Base-by-base conservation (phyloP, 2,329 filamentous ascomycete species). In the Ophiostoma sp. region DNA sequence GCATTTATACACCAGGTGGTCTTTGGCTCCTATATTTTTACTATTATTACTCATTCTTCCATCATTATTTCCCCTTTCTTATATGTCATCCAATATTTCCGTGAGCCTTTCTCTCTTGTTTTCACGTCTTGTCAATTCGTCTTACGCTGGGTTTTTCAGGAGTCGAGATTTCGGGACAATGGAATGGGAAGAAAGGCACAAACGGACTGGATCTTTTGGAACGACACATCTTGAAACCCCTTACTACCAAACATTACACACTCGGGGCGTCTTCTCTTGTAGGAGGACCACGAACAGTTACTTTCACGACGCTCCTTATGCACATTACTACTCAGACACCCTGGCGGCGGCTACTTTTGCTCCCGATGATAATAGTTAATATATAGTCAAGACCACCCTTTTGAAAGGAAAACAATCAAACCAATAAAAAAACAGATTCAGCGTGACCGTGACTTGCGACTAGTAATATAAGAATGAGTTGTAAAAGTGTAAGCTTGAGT, bases 1-100 rank as follows among this genome's bases (percentile, higher is more conserved):
- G 75, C 73, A 76, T 76, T 74, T 69, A 67, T 64, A 69, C 65
- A 74, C 69, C 69, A 67, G 72, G 73, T 73, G 71, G 71, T 71
- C 70, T 71, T 72, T 66, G 71, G 68, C 60, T 69, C 52, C 68
- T 16, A 66, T 69, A 63, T 63, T 55, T 69, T n/a, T 52, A 41
- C 66, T 70, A 64, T 67, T 66, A 38, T 68, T 69, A 36, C 27
- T 65, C 45, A 27, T 62, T 49, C 44, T 40, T 64, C 64, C 44
- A 52, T 49, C 45, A 47, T n/a, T 44, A 42, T 27, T 66, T n/a
- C 58, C 27, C n/a, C 64, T 62, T 45, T 67, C 40, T 65, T 68
- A 40, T 55, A 27, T 27, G 38, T 49, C 41, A 64, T 68, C 65
- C n/a, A n/a, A 41, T 38, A 14, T 14, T 36, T 66, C 49, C 62